Base-by-base conservation (phyloP, 1,139 yeast genomes). In the Suhomyces maxii region DNA sequence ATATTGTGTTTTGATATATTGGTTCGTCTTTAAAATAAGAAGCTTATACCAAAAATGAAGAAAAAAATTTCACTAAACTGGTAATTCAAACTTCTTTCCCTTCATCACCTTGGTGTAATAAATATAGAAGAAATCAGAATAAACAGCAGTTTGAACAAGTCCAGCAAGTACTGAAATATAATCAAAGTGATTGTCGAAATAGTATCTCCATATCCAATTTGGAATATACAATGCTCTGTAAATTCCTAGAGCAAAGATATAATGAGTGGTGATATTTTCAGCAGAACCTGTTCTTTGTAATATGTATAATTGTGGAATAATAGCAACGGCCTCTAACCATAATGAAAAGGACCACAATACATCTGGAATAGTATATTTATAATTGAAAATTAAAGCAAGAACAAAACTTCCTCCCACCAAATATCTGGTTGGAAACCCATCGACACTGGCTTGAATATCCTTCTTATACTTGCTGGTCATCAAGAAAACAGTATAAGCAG, bases 81-180 rank as follows among this genome's bases (percentile, higher is more conserved):
- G 96, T 58, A 93, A 77, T 56, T 85, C 87, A 59, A 89, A 86
- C 60, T 82, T 83, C 66, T 84, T 80, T 40, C 95, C 96, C 64
- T 86, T 84, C 76, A 90, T 76, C 44, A 93, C 97, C 66, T 68
- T 74, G 48, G 69, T 71, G 71, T 91, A 91, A 70, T 93, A 93
- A 53, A 93, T 79, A 70, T 89, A 93, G 73, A 93, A 93, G 75
- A 93, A 93, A 69, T 93, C 99, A 1, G 97, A 89, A 71, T 93
- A 93, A 34, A 93, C 69, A 41, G 83, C 74, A 0, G 98, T 89
- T 70, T 93, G 99, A 39, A 89, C 65, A 38, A 93, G 54, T 23
- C 99, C 99, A 1, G 97, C 86, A 32, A 80, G 60, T 8, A 91
- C 73, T 8, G 95, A 79, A 48, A 91, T 74, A 56, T 77, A 79